Percentiles rank a stretch among this genome's conserved stretches.
Evolutionary conservation across 2,329 filamentous ascomycete species (phyloP).

Genomic region (Lithohypha guttulata): DNA sequence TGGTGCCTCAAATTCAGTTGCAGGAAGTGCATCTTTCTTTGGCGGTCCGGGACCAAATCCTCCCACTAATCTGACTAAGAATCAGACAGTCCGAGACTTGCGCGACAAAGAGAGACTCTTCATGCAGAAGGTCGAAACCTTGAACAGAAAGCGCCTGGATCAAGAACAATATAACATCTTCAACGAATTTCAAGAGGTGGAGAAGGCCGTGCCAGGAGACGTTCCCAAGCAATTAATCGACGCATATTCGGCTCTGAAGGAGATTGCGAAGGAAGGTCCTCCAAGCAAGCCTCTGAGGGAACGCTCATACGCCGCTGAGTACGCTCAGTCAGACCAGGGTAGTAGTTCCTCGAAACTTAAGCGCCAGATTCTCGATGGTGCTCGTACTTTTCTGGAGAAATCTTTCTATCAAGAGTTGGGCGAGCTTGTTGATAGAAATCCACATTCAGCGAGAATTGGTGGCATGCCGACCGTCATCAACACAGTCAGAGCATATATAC

Average conservation of each 20-base stretch:
- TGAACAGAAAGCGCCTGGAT: conserved; percentile 64
- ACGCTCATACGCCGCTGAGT: conserved; percentile 64
- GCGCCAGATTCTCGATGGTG: conserved; percentile 69
- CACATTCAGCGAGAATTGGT: conserved; percentile 77
- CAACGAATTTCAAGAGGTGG: conserved; percentile 63
- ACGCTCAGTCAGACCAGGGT: conserved; percentile 66
- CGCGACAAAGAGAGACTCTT: conserved; percentile 78
- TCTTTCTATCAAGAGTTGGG: conserved; percentile 72
- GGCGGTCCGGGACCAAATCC: conserved; percentile 51
- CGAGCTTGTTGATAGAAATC: conserved; percentile 66
- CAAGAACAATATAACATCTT: conserved; percentile 58
- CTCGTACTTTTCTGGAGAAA: conserved; percentile 67
- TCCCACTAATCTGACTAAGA: conserved; percentile 37
- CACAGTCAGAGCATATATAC: conserved; percentile 86
- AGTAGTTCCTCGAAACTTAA: conserved; percentile 55
- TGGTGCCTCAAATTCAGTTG: conserved; percentile 57
- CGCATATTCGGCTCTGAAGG: conserved; percentile 70
- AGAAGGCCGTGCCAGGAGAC: conserved; percentile 57
- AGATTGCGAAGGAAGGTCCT: conserved; percentile 61
- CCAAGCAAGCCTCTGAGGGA: conserved; percentile 57
- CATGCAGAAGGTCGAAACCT: conserved; percentile 63
- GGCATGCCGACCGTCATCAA: conserved; percentile 79
- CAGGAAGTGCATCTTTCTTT: conserved; percentile 54
- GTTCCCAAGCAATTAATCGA: conserved; percentile 66
- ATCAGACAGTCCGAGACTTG: conserved; percentile 63